Conservation (phyloP, 768 basidiomycete species). For the Amanita inopinata region DNA sequence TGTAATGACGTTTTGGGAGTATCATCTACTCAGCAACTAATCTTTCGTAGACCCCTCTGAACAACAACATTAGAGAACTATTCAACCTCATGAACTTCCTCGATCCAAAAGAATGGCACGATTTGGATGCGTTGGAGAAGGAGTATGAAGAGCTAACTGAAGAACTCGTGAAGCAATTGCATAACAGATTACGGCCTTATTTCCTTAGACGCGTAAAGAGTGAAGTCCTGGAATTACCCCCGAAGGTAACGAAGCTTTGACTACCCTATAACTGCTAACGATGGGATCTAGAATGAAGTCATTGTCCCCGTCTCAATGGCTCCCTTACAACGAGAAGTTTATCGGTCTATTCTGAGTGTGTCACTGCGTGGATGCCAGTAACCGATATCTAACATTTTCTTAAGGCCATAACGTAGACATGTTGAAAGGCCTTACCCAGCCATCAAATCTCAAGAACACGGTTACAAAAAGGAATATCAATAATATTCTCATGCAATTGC, state of each 20-base stretch:
- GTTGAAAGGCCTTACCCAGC: conserved; percentile 48
- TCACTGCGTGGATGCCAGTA: neutral
- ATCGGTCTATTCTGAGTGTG: conserved; percentile 73
- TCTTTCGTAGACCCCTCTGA: conserved; percentile 67
- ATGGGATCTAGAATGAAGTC: conserved; percentile 60
- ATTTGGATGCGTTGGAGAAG: conserved; percentile 65
- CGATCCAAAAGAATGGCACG: conserved; percentile 64
- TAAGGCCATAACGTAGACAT: conserved; percentile 64
- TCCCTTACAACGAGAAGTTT: conserved; percentile 79
- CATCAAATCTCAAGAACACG: conserved; percentile 22
- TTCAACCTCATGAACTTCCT: conserved; percentile 98
- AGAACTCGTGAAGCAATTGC: conserved; percentile 72
- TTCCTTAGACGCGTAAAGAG: conserved; percentile 91
- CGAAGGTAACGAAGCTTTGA: conserved; percentile 49
- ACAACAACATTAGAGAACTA: conserved; percentile 94
- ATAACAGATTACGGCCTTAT: conserved; percentile 73
- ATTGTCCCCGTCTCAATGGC: conserved; percentile 88
- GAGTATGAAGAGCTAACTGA: conserved; percentile 73
- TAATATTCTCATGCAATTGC: conserved; percentile 80
- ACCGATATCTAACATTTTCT: conserved; percentile 9
- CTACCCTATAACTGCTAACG: neutral
- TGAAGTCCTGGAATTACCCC: conserved; percentile 85
- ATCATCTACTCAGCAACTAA: neutral
- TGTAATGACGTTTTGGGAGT: conserved; percentile 9
- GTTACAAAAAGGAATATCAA: conserved; percentile 51